A percentile compares a stretch with the other conserved stretches of the same genome.
phyloP scores from a whole-genome alignment of 306 rosid species.

The Pyrus bretschneideri region DNA sequence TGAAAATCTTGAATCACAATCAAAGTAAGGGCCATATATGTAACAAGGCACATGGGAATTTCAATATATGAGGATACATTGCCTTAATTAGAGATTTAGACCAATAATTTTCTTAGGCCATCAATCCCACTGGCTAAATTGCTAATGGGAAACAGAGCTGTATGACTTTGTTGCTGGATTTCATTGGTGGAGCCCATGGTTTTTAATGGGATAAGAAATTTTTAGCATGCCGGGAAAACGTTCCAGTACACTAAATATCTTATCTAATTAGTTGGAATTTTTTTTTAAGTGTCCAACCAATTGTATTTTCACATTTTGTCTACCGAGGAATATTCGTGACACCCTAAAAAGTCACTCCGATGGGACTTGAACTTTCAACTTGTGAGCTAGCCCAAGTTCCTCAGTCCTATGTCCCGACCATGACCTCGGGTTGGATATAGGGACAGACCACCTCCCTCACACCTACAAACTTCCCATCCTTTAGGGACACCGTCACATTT shows the following conservation, averaged over 20 bases:
- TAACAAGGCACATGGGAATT: neutral
- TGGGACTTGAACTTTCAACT: conserved; percentile 1
- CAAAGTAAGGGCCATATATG: neutral
- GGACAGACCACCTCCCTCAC: conserved; percentile 25
- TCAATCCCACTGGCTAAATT: neutral
- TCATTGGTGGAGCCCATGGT: neutral
- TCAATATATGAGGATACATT: neutral
- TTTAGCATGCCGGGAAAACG: too few relatives aligned
- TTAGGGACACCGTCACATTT: conserved; percentile 4
- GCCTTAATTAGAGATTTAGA: neutral
- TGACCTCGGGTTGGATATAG: conserved; percentile 12
- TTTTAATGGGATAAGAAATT: neutral
- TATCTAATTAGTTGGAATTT: too few relatives aligned
- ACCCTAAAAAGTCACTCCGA: neutral
- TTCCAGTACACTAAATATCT: too few relatives aligned
- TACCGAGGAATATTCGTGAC: fast-evolving
- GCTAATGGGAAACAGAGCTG: neutral
- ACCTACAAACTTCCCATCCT: conserved; percentile 6
- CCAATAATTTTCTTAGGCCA: conserved; percentile 1
- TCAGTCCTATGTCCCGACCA: neutral
- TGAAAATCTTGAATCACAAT: neutral
- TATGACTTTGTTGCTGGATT: neutral
- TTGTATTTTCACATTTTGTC: too few relatives aligned
- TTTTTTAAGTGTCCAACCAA: too few relatives aligned
- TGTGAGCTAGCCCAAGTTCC: neutral